Evolutionary conservation across 2,329 filamentous ascomycete genomes (phyloP).

Genomic region (Botrytis cinerea): DNA sequence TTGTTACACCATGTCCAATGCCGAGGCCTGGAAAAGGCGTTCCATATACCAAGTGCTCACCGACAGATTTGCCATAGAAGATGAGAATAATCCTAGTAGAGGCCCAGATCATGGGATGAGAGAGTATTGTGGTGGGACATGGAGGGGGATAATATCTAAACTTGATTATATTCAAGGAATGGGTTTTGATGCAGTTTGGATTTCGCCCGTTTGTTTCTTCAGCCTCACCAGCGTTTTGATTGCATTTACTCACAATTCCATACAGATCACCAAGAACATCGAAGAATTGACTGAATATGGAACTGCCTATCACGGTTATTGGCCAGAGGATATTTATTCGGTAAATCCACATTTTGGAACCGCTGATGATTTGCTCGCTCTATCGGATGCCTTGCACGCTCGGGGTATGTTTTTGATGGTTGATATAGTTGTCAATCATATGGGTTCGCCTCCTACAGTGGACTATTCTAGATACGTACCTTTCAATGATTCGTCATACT

Average conservation of each 20-base stretch:
- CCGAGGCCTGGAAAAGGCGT: slow-evolving; percentile 40
- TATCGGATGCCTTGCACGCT: slow-evolving; percentile 58
- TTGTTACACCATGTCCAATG: slow-evolving; percentile 19
- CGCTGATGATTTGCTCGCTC: slow-evolving; percentile 56
- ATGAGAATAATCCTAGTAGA: slow-evolving; percentile 21
- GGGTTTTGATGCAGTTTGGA: slow-evolving; percentile 40
- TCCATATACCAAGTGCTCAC: slow-evolving; percentile 48
- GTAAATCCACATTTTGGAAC: slow-evolving; percentile 63
- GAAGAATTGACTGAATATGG: slow-evolving; percentile 42
- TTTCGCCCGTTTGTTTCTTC: slow-evolving; percentile 20
- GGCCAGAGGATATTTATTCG: slow-evolving; percentile 48
- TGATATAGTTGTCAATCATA: slow-evolving; percentile 47
- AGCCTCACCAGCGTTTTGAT: background rate
- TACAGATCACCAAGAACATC: slow-evolving; percentile 33
- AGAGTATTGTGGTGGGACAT: slow-evolving; percentile 51
- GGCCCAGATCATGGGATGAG: background rate
- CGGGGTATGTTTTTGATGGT: slow-evolving; percentile 51
- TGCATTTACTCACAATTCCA: background rate
- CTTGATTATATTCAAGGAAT: slow-evolving; percentile 51
- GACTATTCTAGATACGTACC: slow-evolving; percentile 29
- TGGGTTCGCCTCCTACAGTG: slow-evolving; percentile 22
- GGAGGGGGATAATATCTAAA: slow-evolving; percentile 47
- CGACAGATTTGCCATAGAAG: slow-evolving; percentile 44
- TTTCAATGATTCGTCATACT: slow-evolving; percentile 41
- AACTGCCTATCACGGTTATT: slow-evolving; percentile 49